Base-by-base conservation (phyloP, 2,329 filamentous ascomycete genomes). In the Corniculantispora saksenae region DNA sequence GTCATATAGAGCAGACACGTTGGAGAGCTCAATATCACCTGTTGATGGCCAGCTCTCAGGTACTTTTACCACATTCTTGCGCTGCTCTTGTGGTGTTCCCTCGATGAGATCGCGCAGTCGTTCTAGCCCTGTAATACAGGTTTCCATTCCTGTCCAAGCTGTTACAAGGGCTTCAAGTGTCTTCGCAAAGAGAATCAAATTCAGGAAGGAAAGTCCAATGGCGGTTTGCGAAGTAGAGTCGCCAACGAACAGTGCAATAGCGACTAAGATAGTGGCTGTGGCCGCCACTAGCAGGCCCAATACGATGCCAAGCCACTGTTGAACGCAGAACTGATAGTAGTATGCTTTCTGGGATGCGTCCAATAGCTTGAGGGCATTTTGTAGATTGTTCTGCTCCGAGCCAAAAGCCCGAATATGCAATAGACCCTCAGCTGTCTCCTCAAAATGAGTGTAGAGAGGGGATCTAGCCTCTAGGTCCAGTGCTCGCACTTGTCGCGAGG, bases 271-370 rank as follows among this genome's bases (percentile, higher is more conserved):
- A 43, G 38, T 13, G 17, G 38, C 38, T 3, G 17, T 43, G 12
- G 17, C 8, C 8, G 38, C 17, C 4, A 7, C 17, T 13, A 43
- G 9, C 8, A 43, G 9, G 12, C 38, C 38, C 12, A 43, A 13
- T 13, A 43, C 38, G 17, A 43, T 7, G 3, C 21, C 45, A 48
- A 84, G 72, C 84, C 84, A 87, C 43, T 82, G 78, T 69, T 87
- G 85, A 15, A 85, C 78, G 40, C 80, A 79, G 61, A 78, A 82
- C 8, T 86, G 73, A 1, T 85, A 76, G 68, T 87, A 87, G 58
- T 81, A 83, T 1, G 84, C 83, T 32, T 77, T 73, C 67, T 87
- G 84, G 0, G 83, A 84, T 9, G 73, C 72, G 64, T 86, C 81
- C 10, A 56, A 32, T 3, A 56, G 53, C 5, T 6, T 19, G 2